Conservation (phyloP, 805 yeast species). For the Ogataea trehalophila region DNA sequence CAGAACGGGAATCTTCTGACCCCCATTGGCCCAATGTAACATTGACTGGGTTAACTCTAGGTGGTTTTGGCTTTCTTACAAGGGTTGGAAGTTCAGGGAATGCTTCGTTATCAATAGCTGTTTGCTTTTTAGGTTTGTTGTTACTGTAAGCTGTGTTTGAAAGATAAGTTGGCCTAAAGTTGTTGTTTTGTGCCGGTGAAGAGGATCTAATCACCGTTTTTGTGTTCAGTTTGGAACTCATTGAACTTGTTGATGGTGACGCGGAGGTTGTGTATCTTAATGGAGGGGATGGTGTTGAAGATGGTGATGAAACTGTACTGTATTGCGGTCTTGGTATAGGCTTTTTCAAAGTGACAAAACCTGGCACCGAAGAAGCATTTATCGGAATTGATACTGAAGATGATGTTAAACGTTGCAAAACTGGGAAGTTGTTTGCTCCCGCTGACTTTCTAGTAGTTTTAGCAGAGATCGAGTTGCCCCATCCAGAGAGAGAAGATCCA, state of each 20-base stretch:
- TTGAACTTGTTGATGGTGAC: slow-evolving; percentile 12
- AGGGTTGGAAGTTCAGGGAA: slow-evolving; percentile 35
- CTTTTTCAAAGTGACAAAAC: slow-evolving; percentile 4
- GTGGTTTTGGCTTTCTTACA: slow-evolving; percentile 42
- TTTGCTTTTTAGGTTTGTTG: neutral
- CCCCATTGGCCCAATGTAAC: slow-evolving; percentile 32
- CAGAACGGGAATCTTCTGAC: slow-evolving; percentile 1
- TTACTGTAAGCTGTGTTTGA: neutral
- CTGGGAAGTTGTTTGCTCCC: slow-evolving; percentile 12
- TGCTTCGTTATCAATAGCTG: slow-evolving; percentile 12
- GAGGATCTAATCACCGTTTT: slow-evolving; percentile 8
- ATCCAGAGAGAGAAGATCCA: slow-evolving; percentile 1
- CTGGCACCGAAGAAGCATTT: slow-evolving; percentile 13
- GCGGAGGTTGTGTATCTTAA: neutral
- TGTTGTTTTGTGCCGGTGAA: slow-evolving; percentile 6
- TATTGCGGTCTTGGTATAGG: neutral
- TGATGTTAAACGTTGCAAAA: slow-evolving; percentile 1
- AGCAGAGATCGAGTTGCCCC: slow-evolving; percentile 4
- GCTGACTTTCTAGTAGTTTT: neutral
- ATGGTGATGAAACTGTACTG: neutral
- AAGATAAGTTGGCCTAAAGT: slow-evolving; percentile 12
- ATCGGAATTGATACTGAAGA: slow-evolving; percentile 7
- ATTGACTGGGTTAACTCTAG: slow-evolving; percentile 53
- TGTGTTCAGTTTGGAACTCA: slow-evolving; percentile 2
- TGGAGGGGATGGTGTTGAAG: slow-evolving; percentile 9